phyloP scores from a whole-genome alignment of 495 filamentous ascomycete species.

The Bombardia bombarda region DNA sequence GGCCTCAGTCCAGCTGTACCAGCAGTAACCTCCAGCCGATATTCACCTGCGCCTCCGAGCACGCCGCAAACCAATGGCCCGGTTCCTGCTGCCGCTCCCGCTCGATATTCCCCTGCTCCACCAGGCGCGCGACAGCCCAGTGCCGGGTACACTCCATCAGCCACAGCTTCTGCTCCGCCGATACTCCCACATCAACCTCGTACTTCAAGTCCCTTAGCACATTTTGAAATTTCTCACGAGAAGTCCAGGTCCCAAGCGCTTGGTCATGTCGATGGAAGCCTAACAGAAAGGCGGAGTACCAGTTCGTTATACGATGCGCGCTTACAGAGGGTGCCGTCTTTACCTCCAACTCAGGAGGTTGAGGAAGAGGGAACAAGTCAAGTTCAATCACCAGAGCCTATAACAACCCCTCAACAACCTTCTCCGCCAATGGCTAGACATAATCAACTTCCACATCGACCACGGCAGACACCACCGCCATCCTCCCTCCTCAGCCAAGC shows the following conservation, averaged over 20 bases:
- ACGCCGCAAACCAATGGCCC: slow-evolving; percentile 25
- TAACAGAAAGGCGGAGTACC: slow-evolving; percentile 35
- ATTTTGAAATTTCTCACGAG: slow-evolving; percentile 47
- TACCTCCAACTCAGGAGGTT: slow-evolving; percentile 47
- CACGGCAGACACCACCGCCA: slow-evolving; percentile 38
- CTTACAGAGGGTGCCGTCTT: slow-evolving; percentile 35
- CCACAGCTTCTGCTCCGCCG: slow-evolving; percentile 31
- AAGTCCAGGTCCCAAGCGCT: slow-evolving; percentile 22
- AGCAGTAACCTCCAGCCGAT: slow-evolving; percentile 36
- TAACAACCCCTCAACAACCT: slow-evolving; percentile 7
- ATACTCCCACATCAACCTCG: slow-evolving; percentile 68
- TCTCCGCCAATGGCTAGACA: slow-evolving; percentile 25
- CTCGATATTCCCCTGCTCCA: slow-evolving; percentile 48
- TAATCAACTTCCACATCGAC: slow-evolving; percentile 16
- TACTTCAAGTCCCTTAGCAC: slow-evolving; percentile 77
- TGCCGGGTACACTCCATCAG: slow-evolving; percentile 32
- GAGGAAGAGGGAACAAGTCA: slow-evolving; percentile 33
- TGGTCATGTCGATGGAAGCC: slow-evolving; percentile 22
- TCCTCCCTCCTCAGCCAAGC: slow-evolving; percentile 23
- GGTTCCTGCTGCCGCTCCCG: slow-evolving; percentile 31
- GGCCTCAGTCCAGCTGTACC: slow-evolving; percentile 33
- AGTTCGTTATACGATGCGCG: slow-evolving; percentile 39
- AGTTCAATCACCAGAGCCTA: slow-evolving; percentile 15
- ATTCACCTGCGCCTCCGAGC: slow-evolving; percentile 53
- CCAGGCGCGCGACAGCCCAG: slow-evolving; percentile 27